Evolutionary conservation across 176 grass and related monocot species (phyloP).

Genomic region (Carex littledalei): DNA sequence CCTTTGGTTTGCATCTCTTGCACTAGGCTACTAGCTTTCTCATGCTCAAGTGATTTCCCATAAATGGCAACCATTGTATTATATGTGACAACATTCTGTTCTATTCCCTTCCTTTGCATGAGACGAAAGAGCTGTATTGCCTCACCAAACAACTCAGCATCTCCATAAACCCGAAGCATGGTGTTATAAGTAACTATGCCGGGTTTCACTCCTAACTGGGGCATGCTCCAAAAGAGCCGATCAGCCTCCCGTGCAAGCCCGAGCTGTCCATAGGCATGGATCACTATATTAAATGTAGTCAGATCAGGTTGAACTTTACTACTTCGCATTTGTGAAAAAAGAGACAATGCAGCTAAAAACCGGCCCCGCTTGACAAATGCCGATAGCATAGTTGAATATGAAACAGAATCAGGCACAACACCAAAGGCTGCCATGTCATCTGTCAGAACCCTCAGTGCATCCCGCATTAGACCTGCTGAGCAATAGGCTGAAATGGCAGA

Average conservation of each 20-base stretch:
- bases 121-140: constrained; percentile 80
- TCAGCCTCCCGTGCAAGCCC: constrained; percentile 79
- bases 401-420: constrained; percentile 56
- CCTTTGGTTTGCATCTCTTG: constrained; percentile 75
- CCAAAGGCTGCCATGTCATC: constrained; percentile 55
- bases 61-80: constrained; percentile 93
- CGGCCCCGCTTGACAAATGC: constrained; percentile 57
- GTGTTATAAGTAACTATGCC: constrained; percentile 89
- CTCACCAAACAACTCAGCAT: constrained; percentile 85
- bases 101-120: constrained; percentile 49
- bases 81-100: constrained; percentile 83
- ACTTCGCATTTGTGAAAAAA: constrained; percentile 75
- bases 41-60: constrained; percentile 86
- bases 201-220: constrained; percentile 47
- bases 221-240: constrained; percentile 88
- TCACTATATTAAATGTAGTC: constrained; percentile 76
- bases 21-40: constrained; percentile 76
- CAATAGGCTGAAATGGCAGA: constrained; percentile 55
- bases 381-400: constrained; percentile 73
- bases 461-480: constrained; percentile 51
- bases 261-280: constrained; percentile 86
- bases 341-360: constrained; percentile 71
- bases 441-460: constrained; percentile 61
- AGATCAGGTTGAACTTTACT: constrained; percentile 65
- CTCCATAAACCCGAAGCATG: constrained; percentile 90